phyloP scores from a whole-genome alignment of 2,329 filamentous ascomycete species.

The Cercospora sp. region DNA sequence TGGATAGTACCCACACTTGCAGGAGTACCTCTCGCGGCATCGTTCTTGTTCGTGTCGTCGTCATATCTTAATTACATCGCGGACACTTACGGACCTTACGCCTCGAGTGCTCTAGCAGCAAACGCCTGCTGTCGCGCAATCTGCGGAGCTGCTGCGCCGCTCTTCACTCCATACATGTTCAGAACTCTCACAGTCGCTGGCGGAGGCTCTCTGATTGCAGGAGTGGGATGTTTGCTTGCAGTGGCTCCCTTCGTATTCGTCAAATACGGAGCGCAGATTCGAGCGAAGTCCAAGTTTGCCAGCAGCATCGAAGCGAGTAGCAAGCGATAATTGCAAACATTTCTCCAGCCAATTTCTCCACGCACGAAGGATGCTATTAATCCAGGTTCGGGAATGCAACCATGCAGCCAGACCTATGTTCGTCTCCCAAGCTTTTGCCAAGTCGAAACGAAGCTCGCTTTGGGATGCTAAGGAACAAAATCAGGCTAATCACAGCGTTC shows the following conservation, averaged over 20 bases:
- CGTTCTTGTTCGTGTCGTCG: neutral
- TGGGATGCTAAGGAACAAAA: neutral
- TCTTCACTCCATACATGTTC: neutral
- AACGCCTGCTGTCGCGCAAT: neutral
- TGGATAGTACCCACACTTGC: conserved; percentile 50
- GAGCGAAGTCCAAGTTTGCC: neutral
- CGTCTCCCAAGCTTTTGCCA: neutral
- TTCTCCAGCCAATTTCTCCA: neutral
- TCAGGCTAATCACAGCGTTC: neutral
- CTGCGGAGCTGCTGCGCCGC: neutral
- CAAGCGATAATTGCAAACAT: neutral
- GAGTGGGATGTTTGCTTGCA: neutral
- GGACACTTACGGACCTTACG: neutral
- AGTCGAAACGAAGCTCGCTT: neutral
- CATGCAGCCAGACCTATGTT: neutral
- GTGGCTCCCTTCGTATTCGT: neutral
- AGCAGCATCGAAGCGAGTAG: neutral
- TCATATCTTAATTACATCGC: neutral
- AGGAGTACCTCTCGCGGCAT: conserved; percentile 33
- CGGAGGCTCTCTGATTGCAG: neutral
- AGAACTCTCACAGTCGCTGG: neutral
- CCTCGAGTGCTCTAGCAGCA: neutral
- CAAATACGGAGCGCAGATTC: neutral
- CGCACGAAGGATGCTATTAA: neutral
- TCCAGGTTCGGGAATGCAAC: neutral